Base-by-base conservation (phyloP, 495 filamentous ascomycete species). In the Penicillium lividum region DNA sequence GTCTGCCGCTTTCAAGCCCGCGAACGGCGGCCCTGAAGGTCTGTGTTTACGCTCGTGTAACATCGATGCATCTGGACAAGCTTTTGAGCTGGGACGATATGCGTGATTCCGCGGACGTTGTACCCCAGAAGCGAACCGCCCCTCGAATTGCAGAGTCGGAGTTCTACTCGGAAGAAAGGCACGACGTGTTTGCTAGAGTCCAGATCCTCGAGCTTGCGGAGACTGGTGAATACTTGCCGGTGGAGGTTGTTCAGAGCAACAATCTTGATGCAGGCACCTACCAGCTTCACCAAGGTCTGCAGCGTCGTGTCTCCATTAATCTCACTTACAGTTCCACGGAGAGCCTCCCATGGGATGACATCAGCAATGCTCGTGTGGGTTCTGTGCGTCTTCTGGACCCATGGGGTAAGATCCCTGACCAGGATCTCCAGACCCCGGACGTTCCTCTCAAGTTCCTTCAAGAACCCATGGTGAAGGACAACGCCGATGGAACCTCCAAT, bases 51-150 rank as follows among this genome's bases (percentile, higher is more conserved):
- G 93, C 95, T 29, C 88, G 87, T 62, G 90, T 97, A 49, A 93
- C 89, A 15, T 75, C 86, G 1, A 96, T 97, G 89, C 94, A 99
- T 70, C 82, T 99, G 6, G 94, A 99, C 68, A 98, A 96, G 73
- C 80, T 99, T 36, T 83, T 99, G 5, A 98, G 95, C 72, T 99
- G 94, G 94, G 94, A 99, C 71, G 95, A 97, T 67, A 97, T 99
- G 86, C 84, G 92, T 46, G 93, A 98, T 66, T 76, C 74, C 33
- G 69, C 72, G 7, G 78, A 77, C 28, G 57, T 64, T 8, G 58
- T 65, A 5, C 81, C 85, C 10, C 80, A 84, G 58, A 85, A 87
- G 64, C 79, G 81, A 31, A 89, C 87, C 65, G 78, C 78, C 36
- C 84, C 92, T 7, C 81, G 94, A 22, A 84, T 99, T 62, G 86